Evolutionary conservation across 345 rosid species (phyloP).

Genomic region (Eucalyptus coolabah): DNA sequence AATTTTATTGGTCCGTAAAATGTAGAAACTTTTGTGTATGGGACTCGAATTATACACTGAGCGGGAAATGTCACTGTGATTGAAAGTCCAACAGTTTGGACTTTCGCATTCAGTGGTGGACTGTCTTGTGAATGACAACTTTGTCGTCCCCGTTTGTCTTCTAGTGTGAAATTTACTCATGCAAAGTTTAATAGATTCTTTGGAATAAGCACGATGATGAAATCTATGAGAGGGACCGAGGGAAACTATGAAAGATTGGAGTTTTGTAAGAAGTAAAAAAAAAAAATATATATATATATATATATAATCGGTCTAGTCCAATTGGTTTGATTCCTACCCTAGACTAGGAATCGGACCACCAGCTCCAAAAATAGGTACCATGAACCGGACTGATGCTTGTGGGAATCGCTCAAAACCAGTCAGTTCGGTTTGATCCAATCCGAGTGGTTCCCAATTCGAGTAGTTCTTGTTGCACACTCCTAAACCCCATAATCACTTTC

Average conservation of each 20-base stretch:
- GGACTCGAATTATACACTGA: too few species aligned
- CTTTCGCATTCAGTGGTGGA: rapidly evolving
- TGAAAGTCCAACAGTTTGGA: not conserved
- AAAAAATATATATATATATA: too few species aligned
- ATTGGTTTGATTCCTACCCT: rapidly evolving
- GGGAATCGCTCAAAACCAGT: too few species aligned
- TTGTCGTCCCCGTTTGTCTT: not conserved
- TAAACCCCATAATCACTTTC: too few species aligned
- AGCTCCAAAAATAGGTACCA: too few species aligned
- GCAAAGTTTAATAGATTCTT: not conserved
- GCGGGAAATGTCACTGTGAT: not conserved
- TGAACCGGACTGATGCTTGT: rapidly evolving
- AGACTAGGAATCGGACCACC: rapidly evolving
- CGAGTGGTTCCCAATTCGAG: too few species aligned
- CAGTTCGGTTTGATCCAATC: rapidly evolving
- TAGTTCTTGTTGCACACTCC: too few species aligned
- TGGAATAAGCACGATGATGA: not conserved
- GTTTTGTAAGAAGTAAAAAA: too few species aligned
- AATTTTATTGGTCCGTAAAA: too few species aligned
- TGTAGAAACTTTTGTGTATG: too few species aligned
- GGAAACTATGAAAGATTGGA: too few species aligned
- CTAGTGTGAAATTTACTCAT: not conserved
- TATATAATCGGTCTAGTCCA: rapidly evolving
- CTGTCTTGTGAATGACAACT: not conserved
- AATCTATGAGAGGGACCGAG: not conserved